phyloP scores from a whole-genome alignment of 495 filamentous ascomycete species.

The Chaetomium tenue region DNA sequence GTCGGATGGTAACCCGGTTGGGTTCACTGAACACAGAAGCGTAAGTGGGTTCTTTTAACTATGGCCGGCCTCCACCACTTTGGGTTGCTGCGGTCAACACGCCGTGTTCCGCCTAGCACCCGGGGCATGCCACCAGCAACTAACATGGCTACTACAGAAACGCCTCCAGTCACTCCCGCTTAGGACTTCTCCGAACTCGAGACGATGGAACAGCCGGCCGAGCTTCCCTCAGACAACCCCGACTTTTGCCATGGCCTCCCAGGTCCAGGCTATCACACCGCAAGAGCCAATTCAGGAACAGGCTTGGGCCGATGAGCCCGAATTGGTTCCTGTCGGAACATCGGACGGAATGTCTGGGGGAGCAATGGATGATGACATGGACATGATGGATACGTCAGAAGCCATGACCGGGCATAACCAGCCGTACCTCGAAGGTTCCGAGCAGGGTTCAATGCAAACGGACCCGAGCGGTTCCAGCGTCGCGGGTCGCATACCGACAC shows the following conservation, averaged over 20 bases:
- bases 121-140: not conserved
- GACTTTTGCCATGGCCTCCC: conserved; percentile 20
- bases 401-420: conserved; percentile 22
- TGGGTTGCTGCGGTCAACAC: not conserved
- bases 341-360: conserved; percentile 21
- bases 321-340: conserved; percentile 9
- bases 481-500: conserved; percentile 52
- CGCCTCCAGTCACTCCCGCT: conserved; percentile 48
- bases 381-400: conserved; percentile 47
- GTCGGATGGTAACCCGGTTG: conserved; percentile 31
- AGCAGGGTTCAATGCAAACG: conserved; percentile 33
- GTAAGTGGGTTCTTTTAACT: conserved; percentile 35
- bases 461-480: conserved; percentile 33
- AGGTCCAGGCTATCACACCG: conserved; percentile 39
- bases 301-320: conserved; percentile 34
- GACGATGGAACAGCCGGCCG: conserved; percentile 39
- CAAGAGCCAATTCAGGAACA: conserved; percentile 30
- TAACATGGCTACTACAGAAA: conserved; percentile 39
- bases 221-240: conserved; percentile 33
- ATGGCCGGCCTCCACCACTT: not conserved
- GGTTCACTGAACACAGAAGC: conserved; percentile 51
- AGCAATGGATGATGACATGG: conserved; percentile 52
- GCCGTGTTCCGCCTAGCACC: not conserved
- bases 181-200: conserved; percentile 43
- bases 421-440: conserved; percentile 23